Conservation (phyloP, 352 stramenopile species). For the Nothophytophthora sp. region DNA sequence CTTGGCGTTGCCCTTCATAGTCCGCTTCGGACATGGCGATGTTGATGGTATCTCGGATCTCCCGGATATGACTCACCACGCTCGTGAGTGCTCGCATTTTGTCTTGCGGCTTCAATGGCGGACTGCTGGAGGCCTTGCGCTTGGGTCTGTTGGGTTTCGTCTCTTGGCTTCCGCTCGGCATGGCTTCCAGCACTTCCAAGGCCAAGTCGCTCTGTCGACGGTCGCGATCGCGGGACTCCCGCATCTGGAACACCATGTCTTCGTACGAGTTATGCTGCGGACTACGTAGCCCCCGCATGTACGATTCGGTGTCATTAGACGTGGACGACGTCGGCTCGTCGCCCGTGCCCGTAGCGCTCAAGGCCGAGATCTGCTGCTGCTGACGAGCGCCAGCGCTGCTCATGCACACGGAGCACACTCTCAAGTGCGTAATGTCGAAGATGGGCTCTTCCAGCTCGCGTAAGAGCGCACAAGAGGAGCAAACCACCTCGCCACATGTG, state of each 20-base stretch:
- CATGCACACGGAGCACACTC: slow-evolving; percentile 68
- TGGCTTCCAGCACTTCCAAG: slow-evolving; percentile 27
- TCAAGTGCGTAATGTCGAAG: slow-evolving; percentile 64
- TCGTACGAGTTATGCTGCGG: slow-evolving; percentile 61
- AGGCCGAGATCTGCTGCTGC: slow-evolving; percentile 13
- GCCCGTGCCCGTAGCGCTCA: slow-evolving; percentile 18
- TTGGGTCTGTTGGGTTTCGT: not conserved
- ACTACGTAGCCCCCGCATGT: slow-evolving; percentile 42
- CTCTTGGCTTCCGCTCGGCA: slow-evolving; percentile 19
- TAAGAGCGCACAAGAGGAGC: slow-evolving; percentile 58
- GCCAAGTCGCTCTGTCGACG: slow-evolving; percentile 39
- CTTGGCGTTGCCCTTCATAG: slow-evolving; percentile 17
- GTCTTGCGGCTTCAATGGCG: slow-evolving; percentile 35
- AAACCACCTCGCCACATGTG: slow-evolving; percentile 74
- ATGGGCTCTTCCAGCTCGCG: slow-evolving; percentile 69
- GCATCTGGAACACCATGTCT: slow-evolving; percentile 62
- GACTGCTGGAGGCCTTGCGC: slow-evolving; percentile 13
- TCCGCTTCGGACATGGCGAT: slow-evolving; percentile 56
- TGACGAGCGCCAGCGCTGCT: slow-evolving; percentile 31
- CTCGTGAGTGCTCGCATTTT: slow-evolving; percentile 55
- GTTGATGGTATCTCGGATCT: slow-evolving; percentile 71
- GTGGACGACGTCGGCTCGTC: slow-evolving; percentile 48
- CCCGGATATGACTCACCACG: slow-evolving; percentile 65
- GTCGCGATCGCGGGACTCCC: slow-evolving; percentile 48
- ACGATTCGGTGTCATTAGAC: slow-evolving; percentile 56